Base-by-base conservation (phyloP, 2,329 filamentous ascomycete genomes). In the Fusarium sp. region DNA sequence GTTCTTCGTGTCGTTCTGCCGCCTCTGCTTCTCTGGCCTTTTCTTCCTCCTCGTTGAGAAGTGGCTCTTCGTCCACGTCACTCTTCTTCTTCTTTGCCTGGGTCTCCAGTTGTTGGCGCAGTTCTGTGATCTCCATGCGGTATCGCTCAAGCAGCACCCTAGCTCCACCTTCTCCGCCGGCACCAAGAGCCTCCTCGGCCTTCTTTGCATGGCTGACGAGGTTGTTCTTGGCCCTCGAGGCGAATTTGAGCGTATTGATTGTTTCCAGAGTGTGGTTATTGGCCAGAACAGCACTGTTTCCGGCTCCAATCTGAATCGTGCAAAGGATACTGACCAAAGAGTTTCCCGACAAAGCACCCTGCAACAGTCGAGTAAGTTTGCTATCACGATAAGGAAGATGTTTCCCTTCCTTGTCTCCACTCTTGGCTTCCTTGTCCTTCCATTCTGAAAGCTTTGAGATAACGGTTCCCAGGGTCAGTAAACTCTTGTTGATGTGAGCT, bases 401-500 rank as follows among this genome's bases (percentile, higher is more conserved):
- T 79, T 97, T 97, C 51, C 89, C 91, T 72, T 97, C 93, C 76
- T 94, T 94, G 74, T 97, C 93, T 18, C 82, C 85, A 8, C 86
- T 83, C 76, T 91, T 92, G 55, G 87, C 88, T 60, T 92, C 87
- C 79, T 94, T 95, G 43, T 97, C 93, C 77, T 97, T 97, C 75
- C 91, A 89, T 58, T 93, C 93, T 2, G 95, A 97, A n/a, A 99
- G 85, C 69, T 92, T 92, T 13, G 93, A 92, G 78, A 99, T 98
- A 75, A 99, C 96, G 2, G 93, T 99, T 54, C 96, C 96, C 5
- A 99, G 84, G 1, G 96, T 99, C 62, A 99, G 88, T 76, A 99
- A 82, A 79, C 94, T 98, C 83, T 98, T 98, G 85, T 99, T 99
- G 82, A 99, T 99, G 78, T 99, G 96, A 14, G 95, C 95, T 68